Percentiles rank a stretch among this genome's conserved stretches.
Conservation (phyloP, 257 asterid species). For the Parsonsia alboflavescens region DNA sequence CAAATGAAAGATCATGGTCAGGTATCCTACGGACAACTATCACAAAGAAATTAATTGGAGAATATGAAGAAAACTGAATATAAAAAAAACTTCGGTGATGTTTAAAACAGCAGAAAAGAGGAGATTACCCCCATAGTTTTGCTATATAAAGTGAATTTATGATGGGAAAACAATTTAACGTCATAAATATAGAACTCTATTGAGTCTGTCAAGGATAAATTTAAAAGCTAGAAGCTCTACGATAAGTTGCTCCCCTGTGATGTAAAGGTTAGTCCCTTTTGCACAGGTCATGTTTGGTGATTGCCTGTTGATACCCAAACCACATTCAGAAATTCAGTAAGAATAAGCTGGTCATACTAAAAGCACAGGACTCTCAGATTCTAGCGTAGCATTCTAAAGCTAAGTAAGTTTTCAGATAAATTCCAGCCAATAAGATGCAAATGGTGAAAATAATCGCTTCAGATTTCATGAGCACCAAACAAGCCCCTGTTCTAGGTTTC, state of each 20-base stretch:
- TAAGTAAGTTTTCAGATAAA: neutral
- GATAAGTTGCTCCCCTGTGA: neutral
- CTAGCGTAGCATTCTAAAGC: neutral
- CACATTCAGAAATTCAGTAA: neutral
- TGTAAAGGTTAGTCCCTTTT: neutral
- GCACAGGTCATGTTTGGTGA: neutral
- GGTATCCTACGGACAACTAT: neutral
- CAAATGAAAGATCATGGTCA: neutral
- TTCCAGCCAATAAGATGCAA: neutral
- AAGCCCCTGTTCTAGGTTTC: neutral
- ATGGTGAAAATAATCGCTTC: neutral
- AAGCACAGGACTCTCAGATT: neutral
- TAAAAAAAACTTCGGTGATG: neutral
- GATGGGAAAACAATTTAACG: neutral
- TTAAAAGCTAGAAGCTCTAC: neutral
- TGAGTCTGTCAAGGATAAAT: neutral
- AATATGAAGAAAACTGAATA: neutral
- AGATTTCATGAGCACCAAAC: neutral
- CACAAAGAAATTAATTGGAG: neutral
- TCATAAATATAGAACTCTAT: neutral
- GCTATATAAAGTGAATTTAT: neutral
- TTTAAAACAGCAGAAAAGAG: neutral
- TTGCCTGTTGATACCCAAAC: neutral
- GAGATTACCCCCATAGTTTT: neutral
- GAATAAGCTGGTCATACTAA: neutral